phyloP scores from a whole-genome alignment of 2,329 filamentous ascomycete genomes.

The Sporothrix brunneoviolacea region DNA sequence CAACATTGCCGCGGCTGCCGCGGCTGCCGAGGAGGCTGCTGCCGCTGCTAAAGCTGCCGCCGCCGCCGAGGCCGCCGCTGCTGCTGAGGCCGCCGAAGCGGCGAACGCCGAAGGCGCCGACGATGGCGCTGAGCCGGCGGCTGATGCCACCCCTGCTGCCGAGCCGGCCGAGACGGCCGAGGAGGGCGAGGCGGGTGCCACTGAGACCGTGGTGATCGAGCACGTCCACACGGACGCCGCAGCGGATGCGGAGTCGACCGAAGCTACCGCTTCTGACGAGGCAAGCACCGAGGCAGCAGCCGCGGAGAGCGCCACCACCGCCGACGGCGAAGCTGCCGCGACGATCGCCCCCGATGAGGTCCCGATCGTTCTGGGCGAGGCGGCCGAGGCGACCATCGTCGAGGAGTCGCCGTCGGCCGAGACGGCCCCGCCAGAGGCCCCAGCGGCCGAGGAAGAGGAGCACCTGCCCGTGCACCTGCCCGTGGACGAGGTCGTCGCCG shows the following conservation, averaged over 20 bases:
- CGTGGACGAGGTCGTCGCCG: slow-evolving; percentile 17
- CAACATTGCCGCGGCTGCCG: slow-evolving; percentile 50
- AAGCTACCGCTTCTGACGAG: neutral
- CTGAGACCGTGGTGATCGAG: no score
- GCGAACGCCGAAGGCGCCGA: neutral
- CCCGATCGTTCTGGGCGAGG: slow-evolving; percentile 25
- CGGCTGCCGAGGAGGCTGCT: slow-evolving; percentile 28
- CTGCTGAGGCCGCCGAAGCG: slow-evolving; percentile 2
- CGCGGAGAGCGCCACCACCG: neutral
- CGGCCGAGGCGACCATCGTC: slow-evolving; percentile 9
- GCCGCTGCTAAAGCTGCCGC: slow-evolving; percentile 18
- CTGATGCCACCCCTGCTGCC: slow-evolving; percentile 15
- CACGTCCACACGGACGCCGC: no score
- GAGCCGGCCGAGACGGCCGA: neutral
- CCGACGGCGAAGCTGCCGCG: neutral
- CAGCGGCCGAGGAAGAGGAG: neutral
- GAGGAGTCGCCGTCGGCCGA: slow-evolving; percentile 7
- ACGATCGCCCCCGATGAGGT: slow-evolving; percentile 25
- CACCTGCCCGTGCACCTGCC: slow-evolving; percentile 16
- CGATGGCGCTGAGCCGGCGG: neutral
- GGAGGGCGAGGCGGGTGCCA: slow-evolving; percentile 3
- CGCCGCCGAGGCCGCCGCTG: slow-evolving; percentile 15
- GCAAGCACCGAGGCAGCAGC: neutral
- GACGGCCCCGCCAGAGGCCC: slow-evolving; percentile 21
- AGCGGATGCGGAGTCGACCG: neutral